These are phyloP conservation scores for Pyrenula aspistea DNA, from an alignment of 495 filamentous ascomycete species.

Conservation along the genomic window DNA sequence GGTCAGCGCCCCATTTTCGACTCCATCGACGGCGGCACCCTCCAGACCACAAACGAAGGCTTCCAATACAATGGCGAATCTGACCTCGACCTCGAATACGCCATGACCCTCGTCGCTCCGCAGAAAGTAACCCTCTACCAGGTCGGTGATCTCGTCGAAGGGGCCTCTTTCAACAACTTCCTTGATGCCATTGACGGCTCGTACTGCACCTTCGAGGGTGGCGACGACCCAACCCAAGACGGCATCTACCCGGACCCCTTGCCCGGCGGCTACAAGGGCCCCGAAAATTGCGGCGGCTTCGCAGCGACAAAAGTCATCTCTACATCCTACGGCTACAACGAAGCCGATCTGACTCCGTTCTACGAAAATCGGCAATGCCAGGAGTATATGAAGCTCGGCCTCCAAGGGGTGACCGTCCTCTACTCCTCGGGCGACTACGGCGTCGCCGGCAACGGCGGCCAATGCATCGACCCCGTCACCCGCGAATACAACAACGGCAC, in stretches of 20 bases:
- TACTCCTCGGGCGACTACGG: constrained; percentile 51
- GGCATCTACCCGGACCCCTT: constrained; percentile 46
- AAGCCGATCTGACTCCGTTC: constrained; percentile 34
- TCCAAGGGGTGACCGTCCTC: constrained; percentile 49
- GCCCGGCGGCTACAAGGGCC: constrained; percentile 40
- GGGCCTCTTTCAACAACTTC: constrained; percentile 33
- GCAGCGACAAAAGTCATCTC: constrained; percentile 49
- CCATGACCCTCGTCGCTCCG: constrained; percentile 35
- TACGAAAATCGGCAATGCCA: constrained; percentile 46
- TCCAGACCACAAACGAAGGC: constrained; percentile 16
- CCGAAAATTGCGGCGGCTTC: constrained; percentile 48
- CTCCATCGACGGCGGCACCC: constrained; percentile 26
- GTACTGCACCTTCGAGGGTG: constrained; percentile 26
- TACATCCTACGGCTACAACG: constrained; percentile 43
- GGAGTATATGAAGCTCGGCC: constrained; percentile 54
- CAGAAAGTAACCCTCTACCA: constrained; percentile 46
- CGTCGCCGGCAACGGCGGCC: constrained; percentile 32
- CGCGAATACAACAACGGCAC: constrained; percentile 25
- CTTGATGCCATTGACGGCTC: constrained; percentile 47
- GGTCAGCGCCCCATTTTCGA: constrained; percentile 29
- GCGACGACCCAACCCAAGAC: constrained; percentile 25
- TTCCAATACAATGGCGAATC: constrained; percentile 27
- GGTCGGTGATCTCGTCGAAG: constrained; percentile 37
- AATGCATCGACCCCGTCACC: constrained; percentile 13
- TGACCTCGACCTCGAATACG: constrained; percentile 35